A percentile compares a stretch with the other conserved stretches of the same genome.
phyloP scores from a whole-genome alignment of 2,329 filamentous ascomycete genomes.

The Monilinia polystroma region DNA sequence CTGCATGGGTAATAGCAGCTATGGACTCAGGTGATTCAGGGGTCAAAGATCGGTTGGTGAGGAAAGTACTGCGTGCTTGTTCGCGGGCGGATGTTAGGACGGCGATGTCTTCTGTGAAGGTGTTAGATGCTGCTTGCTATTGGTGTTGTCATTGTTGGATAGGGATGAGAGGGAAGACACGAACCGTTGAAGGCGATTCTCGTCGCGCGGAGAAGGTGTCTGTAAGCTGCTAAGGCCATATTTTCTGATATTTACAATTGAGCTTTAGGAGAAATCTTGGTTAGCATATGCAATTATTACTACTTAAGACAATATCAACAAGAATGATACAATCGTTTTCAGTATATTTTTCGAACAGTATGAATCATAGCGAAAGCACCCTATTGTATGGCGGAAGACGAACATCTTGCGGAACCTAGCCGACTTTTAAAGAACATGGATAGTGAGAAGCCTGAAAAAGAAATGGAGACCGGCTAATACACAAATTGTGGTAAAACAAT shows the following conservation, averaged over 20 bases:
- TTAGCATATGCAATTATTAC: conserved; percentile 8
- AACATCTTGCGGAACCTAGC: background rate
- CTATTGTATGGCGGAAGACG: background rate
- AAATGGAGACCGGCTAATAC: too few species aligned
- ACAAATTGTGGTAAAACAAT: too few species aligned
- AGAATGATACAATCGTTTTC: background rate
- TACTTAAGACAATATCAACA: background rate
- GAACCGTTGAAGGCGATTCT: conserved; percentile 80
- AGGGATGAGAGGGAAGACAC: conserved; percentile 16
- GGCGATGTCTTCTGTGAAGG: conserved; percentile 63
- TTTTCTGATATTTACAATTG: conserved; percentile 25
- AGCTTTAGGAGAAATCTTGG: background rate
- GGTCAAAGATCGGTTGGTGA: conserved; percentile 60
- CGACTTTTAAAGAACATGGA: background rate
- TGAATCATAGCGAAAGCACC: background rate
- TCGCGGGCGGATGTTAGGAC: conserved; percentile 68
- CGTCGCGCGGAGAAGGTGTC: conserved; percentile 76
- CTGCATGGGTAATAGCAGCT: conserved; percentile 71
- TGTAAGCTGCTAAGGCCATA: conserved; percentile 76
- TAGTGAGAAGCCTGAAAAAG: background rate
- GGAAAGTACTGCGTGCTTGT: conserved; percentile 74
- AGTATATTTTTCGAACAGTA: too few species aligned
- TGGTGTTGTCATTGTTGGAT: background rate
- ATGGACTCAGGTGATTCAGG: conserved; percentile 57
- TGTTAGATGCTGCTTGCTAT: conserved; percentile 22